phyloP scores from a whole-genome alignment of 2,329 filamentous ascomycete genomes.

The Apiospora marii region DNA sequence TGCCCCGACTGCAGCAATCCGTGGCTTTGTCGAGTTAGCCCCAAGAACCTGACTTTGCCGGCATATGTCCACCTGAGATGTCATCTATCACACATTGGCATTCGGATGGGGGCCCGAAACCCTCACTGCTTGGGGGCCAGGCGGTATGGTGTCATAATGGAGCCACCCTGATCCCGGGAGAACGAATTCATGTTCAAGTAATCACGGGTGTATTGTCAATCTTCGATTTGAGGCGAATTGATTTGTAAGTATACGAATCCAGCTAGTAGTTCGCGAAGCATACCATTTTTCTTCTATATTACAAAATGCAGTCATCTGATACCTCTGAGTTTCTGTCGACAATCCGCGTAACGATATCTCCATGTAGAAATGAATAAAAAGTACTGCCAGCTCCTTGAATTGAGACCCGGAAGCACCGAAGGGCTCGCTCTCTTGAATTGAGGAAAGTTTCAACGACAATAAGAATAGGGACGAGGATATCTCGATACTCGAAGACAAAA shows the following conservation, averaged over 20 bases:
- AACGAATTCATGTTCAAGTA: not conserved
- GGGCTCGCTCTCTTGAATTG: not conserved
- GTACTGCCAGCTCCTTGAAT: not conserved
- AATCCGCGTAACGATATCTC: not conserved
- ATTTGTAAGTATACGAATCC: not conserved
- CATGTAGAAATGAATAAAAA: not conserved
- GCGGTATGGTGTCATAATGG: not conserved
- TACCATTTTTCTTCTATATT: not conserved
- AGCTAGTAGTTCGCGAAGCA: not conserved
- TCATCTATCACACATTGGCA: not conserved
- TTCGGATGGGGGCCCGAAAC: slow-evolving; percentile 10
- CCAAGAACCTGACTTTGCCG: not conserved
- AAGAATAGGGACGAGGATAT: not conserved
- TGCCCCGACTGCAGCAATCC: not conserved
- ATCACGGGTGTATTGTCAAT: not conserved
- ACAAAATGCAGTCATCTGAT: not conserved
- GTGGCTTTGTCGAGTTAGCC: not conserved
- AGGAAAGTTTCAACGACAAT: not conserved
- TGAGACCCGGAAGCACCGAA: not conserved
- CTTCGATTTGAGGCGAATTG: not conserved
- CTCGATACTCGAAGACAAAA: not conserved
- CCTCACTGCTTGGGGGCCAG: not conserved
- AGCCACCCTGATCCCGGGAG: not conserved
- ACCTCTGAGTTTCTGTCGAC: not conserved
- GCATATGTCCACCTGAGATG: not conserved